Base-by-base conservation (phyloP, 202 grass and related monocot genomes). In the Saccharum hybrid region DNA sequence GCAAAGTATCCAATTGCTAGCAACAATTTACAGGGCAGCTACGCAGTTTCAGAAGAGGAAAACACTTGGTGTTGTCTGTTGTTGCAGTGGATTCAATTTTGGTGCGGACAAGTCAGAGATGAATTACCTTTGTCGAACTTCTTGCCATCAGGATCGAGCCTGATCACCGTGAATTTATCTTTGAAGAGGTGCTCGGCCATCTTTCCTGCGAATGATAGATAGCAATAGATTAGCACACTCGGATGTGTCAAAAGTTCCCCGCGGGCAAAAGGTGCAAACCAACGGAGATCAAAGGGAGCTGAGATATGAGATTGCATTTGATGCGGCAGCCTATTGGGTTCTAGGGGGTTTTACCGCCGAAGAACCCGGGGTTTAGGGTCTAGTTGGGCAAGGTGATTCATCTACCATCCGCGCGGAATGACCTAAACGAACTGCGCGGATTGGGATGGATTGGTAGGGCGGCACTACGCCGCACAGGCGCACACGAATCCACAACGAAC, bases 111-210 rank as follows among this genome's bases (percentile, higher is more conserved):
- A 49, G 9, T 2, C 19, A 22, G 42, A 14, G 61, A 72, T 8
- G 9, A 34, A 5, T 16, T 75, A 97, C 94, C 89, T 90, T 72
- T 94, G 82, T 97, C 94, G 12, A 97, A 94, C 64, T 94, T 91
- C 82, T 94, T 97, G 57, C 91, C 91, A 67, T 97, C 94, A 0
- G 94, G 91, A 52, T 97, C 80, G 8, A 97, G 34, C 76, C 62
- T 82, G 12, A 4, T 57, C 77, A 97, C 75, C 10, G 16, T n/a
- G 77, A 97, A 97, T 36, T 67, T 90, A n/a, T 97, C 91, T 69
- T 94, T 89, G 8, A 94, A 92, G 16, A 97, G 91, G 80, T 86
- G 69, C 41, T 94, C 91, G 3, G 72, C 83, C 94, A 97, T 88
- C 14, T 83, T 75, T 23, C 79, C 82, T 82, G 81, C 19, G 2